Percentiles rank a stretch among this genome's conserved stretches.
Conservation (phyloP, 2,329 filamentous ascomycete genomes). For the Aspergillus niger region DNA sequence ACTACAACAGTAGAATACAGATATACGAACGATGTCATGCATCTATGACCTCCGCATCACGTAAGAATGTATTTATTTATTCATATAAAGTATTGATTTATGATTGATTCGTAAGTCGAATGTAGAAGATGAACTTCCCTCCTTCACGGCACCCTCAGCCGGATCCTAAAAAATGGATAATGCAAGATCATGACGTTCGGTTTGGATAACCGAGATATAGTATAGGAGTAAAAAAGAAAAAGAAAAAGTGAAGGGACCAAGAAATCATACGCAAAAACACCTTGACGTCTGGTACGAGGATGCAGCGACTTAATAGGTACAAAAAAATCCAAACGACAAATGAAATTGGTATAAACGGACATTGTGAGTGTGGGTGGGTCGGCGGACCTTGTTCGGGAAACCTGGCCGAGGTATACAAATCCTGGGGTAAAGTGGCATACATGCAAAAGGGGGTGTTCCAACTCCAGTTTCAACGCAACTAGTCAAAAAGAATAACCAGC, state of each 20-base stretch:
- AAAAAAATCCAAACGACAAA: constrained; percentile 8
- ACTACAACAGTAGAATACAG: too few species aligned
- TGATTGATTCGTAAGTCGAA: background rate
- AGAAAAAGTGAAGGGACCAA: background rate
- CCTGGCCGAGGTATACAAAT: constrained; percentile 6
- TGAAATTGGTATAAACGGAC: constrained; percentile 9
- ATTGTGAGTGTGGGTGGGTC: background rate
- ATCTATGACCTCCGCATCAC: too few species aligned
- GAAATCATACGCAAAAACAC: background rate
- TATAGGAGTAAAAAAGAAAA: background rate
- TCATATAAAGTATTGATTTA: background rate
- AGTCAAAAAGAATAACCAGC: constrained; percentile 27
- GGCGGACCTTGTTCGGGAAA: background rate
- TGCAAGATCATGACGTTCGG: background rate
- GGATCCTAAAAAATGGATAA: background rate
- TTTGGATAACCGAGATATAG: background rate
- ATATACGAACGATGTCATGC: too few species aligned
- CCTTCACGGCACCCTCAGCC: background rate
- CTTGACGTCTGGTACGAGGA: background rate
- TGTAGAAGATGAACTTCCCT: background rate
- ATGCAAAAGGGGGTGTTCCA: constrained; percentile 28
- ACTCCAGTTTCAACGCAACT: constrained; percentile 21
- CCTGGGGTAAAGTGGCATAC: constrained; percentile 22
- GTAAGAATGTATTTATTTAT: too few species aligned
- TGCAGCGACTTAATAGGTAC: constrained; percentile 3